Evolutionary conservation across 148 eudicot genomes (phyloP).

Genomic region (Camellia granthamiana): DNA sequence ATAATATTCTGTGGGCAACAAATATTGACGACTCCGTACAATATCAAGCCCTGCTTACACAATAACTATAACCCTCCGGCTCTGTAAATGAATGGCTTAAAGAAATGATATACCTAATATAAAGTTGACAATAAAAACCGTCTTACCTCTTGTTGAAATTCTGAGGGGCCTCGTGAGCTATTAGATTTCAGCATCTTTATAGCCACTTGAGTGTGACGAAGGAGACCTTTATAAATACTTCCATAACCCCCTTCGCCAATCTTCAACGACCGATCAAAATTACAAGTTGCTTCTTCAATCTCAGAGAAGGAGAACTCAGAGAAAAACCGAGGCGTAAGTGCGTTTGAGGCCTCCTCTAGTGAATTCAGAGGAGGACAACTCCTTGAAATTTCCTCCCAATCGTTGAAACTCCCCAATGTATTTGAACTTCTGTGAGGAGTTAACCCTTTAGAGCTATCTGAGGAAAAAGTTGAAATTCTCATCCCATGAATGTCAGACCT

Average conservation of each 20-base stretch:
- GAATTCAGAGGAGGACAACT: constrained; percentile 33
- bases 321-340: constrained; percentile 41
- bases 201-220: constrained; percentile 79
- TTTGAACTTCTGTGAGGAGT: constrained; percentile 26
- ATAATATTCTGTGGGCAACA: background rate
- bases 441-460: constrained; percentile 11
- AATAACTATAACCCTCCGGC: background rate
- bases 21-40: too few species aligned
- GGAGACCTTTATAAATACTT: constrained; percentile 53
- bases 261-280: constrained; percentile 56
- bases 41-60: background rate
- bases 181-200: constrained; percentile 58
- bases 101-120: background rate
- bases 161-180: constrained; percentile 62
- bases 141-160: constrained; percentile 85
- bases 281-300: constrained; percentile 62
- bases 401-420: constrained; percentile 23
- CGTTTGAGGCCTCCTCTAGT: constrained; percentile 32
- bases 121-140: constrained; percentile 5
- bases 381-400: constrained; percentile 22
- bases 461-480: constrained; percentile 13
- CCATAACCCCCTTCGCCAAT: constrained; percentile 91
- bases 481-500: constrained; percentile 22
- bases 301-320: constrained; percentile 62
- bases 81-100: background rate